phyloP scores from a whole-genome alignment of 2,329 filamentous ascomycete genomes.

The Neofusicoccum cordaticola region DNA sequence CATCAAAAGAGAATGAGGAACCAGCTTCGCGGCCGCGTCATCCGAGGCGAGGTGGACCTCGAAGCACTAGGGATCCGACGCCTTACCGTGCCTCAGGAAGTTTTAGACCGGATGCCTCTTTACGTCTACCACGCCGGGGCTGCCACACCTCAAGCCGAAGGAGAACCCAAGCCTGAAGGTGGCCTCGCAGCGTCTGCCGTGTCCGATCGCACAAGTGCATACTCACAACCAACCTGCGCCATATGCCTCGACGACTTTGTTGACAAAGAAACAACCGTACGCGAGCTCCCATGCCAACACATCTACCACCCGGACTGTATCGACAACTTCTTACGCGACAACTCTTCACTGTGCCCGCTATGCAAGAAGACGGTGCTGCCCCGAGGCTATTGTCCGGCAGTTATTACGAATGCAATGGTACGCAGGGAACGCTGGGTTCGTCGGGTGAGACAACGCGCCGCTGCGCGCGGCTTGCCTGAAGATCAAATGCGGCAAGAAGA shows the following conservation, averaged over 20 bases:
- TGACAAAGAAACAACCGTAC: slow-evolving; percentile 66
- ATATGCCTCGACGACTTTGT: slow-evolving; percentile 85
- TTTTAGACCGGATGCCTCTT: slow-evolving; percentile 72
- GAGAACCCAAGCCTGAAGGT: background rate
- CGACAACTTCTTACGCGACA: slow-evolving; percentile 73
- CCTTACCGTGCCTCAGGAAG: slow-evolving; percentile 68
- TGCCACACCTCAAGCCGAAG: background rate
- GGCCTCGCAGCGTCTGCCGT: background rate
- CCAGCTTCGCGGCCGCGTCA: slow-evolving; percentile 66
- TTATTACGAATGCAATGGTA: slow-evolving; percentile 68
- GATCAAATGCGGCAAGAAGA: slow-evolving; percentile 12
- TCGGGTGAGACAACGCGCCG: slow-evolving; percentile 53
- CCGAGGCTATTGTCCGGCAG: slow-evolving; percentile 52
- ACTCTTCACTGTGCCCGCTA: slow-evolving; percentile 83
- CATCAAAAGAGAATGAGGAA: slow-evolving; percentile 70
- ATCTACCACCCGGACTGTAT: slow-evolving; percentile 94
- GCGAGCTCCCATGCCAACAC: slow-evolving; percentile 84
- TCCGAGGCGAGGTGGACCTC: slow-evolving; percentile 76
- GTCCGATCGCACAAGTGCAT: slow-evolving; percentile 20
- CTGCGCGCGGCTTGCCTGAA: slow-evolving; percentile 11
- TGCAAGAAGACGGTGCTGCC: slow-evolving; percentile 86
- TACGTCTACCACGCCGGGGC: slow-evolving; percentile 60
- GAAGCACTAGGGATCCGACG: slow-evolving; percentile 83
- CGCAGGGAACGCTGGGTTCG: slow-evolving; percentile 71
- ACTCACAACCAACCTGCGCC: slow-evolving; percentile 79